phyloP scores from a whole-genome alignment of 805 yeast species.

The Barnettozyma populi region DNA sequence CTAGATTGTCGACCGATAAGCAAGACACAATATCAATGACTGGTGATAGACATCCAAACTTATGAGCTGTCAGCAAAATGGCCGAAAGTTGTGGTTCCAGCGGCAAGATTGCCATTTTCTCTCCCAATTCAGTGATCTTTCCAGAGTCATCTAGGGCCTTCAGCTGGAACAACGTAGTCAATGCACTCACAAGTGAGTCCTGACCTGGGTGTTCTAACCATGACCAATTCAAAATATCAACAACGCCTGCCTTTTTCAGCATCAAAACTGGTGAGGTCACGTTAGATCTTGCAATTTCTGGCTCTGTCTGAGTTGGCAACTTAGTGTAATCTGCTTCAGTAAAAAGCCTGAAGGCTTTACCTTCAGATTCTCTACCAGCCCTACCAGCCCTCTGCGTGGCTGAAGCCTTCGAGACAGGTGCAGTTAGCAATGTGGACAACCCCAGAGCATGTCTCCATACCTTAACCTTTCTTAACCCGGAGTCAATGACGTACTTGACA shows the following conservation, averaged over 20 bases:
- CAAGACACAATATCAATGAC: slow-evolving; percentile 91
- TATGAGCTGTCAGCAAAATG: slow-evolving; percentile 66
- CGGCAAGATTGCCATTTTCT: slow-evolving; percentile 82
- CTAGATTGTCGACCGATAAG: slow-evolving; percentile 83
- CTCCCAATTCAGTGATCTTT: slow-evolving; percentile 71
- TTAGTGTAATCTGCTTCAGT: slow-evolving; percentile 63
- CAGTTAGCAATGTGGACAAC: slow-evolving; percentile 84
- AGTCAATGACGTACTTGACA: slow-evolving; percentile 85
- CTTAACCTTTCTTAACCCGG: slow-evolving; percentile 88
- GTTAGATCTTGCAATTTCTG: slow-evolving; percentile 86
- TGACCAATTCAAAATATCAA: slow-evolving; percentile 79
- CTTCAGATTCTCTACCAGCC: slow-evolving; percentile 97
- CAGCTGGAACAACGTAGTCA: slow-evolving; percentile 70
- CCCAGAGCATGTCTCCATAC: slow-evolving; percentile 94
- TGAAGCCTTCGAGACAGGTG: slow-evolving; percentile 89
- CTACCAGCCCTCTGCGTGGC: slow-evolving; percentile 96
- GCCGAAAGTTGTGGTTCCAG: slow-evolving; percentile 89
- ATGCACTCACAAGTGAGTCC: slow-evolving; percentile 68
- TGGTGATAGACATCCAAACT: slow-evolving; percentile 46
- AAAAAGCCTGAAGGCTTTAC: slow-evolving; percentile 82
- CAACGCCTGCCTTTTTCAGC: slow-evolving; percentile 76
- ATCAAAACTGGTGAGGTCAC: slow-evolving; percentile 80
- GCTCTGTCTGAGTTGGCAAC: slow-evolving; percentile 78
- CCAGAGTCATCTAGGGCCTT: slow-evolving; percentile 79
- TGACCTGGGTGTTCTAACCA: slow-evolving; percentile 92